phyloP scores from a whole-genome alignment of 805 yeast genomes.

The Kregervanrija fluxuum region DNA sequence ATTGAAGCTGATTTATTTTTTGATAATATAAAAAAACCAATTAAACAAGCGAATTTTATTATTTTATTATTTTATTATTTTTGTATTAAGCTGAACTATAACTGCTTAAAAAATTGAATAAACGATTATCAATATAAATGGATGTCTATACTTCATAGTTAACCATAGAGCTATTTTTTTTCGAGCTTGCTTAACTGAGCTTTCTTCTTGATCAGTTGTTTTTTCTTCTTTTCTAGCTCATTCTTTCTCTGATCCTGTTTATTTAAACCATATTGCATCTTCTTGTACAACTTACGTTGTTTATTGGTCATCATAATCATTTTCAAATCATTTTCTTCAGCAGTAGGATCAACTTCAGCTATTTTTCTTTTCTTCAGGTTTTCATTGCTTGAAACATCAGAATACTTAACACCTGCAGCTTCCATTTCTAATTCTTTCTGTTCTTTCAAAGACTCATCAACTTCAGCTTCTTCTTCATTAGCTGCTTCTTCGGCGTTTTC shows the following conservation, averaged over 20 bases:
- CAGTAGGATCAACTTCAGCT: constrained; percentile 41
- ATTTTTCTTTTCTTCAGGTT: constrained; percentile 28
- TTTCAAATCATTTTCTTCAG: constrained; percentile 83
- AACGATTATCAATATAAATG: too few species aligned
- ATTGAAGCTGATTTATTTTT: too few species aligned
- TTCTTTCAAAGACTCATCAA: constrained; percentile 45
- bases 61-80: too few species aligned
- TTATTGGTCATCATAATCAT: constrained; percentile 97
- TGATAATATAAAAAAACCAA: too few species aligned
- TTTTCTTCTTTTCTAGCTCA: constrained; percentile 59
- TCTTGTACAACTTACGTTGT: constrained; percentile 87
- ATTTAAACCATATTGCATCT: constrained; percentile 87
- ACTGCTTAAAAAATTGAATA: too few species aligned
- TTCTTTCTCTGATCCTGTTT: constrained; percentile 75
- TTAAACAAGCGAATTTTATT: too few species aligned
- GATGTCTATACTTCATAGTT: too few species aligned
- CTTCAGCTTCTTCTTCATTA: constrained; percentile 31
- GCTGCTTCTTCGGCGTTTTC: constrained; percentile 45
- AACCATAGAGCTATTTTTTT: background rate
- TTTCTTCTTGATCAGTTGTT: constrained; percentile 62
- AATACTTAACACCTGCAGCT: constrained; percentile 76
- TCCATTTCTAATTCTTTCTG: constrained; percentile 86
- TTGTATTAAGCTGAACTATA: too few species aligned
- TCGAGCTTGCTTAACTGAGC: constrained; percentile 11
- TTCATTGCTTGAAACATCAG: constrained; percentile 39